Evolutionary conservation across 352 stramenopile species (phyloP).

Genomic region (Globisporangium nunn): DNA sequence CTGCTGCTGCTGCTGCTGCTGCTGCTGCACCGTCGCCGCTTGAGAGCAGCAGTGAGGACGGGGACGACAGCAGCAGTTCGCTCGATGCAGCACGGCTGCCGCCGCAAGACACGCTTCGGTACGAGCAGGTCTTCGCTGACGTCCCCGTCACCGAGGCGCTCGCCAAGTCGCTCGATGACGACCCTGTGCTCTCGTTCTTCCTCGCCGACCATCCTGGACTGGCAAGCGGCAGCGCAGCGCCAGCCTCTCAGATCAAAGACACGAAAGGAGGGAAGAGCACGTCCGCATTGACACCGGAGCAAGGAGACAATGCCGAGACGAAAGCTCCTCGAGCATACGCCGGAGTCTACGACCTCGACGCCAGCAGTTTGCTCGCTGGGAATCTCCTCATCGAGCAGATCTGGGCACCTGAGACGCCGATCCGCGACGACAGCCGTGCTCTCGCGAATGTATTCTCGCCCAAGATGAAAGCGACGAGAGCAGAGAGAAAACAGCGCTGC

Average conservation of each 20-base stretch:
- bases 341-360: constrained; percentile 55
- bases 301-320: not conserved
- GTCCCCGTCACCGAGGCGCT: constrained; percentile 43
- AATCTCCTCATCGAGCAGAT: constrained; percentile 35
- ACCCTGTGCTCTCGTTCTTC: constrained; percentile 61
- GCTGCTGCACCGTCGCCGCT: not conserved
- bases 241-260: constrained; percentile 22
- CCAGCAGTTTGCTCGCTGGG: constrained; percentile 39
- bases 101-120: constrained; percentile 21
- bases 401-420: constrained; percentile 16
- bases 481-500: constrained; percentile 4
- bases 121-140: constrained; percentile 40
- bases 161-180: constrained; percentile 34
- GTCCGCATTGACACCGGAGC: constrained; percentile 4
- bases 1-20: not conserved
- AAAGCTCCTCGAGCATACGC: constrained; percentile 24
- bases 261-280: constrained; percentile 16
- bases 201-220: constrained; percentile 40
- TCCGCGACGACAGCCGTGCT: not conserved
- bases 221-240: not conserved
- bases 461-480: constrained; percentile 4
- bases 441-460: constrained; percentile 1
- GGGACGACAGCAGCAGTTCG: not conserved
- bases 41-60: constrained; percentile 2
- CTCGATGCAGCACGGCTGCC: not conserved